Evolutionary conservation across 768 basidiomycete genomes (phyloP).

Genomic region (Xerocomus spinulosus): DNA sequence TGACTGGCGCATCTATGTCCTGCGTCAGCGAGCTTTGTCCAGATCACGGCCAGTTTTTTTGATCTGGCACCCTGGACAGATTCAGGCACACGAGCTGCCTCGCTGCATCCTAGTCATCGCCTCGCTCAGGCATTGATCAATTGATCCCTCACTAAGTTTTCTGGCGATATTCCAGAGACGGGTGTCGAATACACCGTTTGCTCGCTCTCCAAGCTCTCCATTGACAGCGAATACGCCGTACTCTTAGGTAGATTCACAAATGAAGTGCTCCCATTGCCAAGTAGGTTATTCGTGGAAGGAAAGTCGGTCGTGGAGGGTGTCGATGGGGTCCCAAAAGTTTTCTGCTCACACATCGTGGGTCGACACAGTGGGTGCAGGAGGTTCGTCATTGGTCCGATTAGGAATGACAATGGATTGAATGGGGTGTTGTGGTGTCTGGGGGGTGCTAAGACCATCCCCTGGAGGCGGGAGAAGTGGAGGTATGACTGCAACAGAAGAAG

Average conservation of each 20-base stretch:
- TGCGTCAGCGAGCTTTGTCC: too few relatives aligned
- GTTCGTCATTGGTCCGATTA: constrained; percentile 26
- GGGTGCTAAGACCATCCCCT: constrained; percentile 1
- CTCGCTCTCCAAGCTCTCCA: constrained; percentile 13
- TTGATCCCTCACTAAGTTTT: too few relatives aligned
- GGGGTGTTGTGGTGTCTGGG: constrained; percentile 12
- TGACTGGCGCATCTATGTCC: too few relatives aligned
- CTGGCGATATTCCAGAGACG: constrained; percentile 1
- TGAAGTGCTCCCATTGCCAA: constrained; percentile 1
- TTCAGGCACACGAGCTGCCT: too few relatives aligned
- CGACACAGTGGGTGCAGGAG: constrained; percentile 24
- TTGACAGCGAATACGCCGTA: constrained; percentile 3
- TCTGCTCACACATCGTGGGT: too few relatives aligned
- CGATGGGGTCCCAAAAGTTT: constrained; percentile 28
- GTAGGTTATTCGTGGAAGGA: constrained; percentile 18
- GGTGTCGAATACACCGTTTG: constrained; percentile 14
- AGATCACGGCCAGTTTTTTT: too few relatives aligned
- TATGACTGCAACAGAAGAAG: constrained; percentile 3
- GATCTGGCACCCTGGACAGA: too few relatives aligned
- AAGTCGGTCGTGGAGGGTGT: constrained; percentile 28
- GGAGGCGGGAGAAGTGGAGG: constrained; percentile 14
- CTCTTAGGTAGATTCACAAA: neutral
- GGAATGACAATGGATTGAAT: constrained; percentile 25
- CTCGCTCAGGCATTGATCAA: neutral
- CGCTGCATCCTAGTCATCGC: neutral